Base-by-base conservation (phyloP, 2,329 filamentous ascomycete genomes). In the Pleomassaria siparia region DNA sequence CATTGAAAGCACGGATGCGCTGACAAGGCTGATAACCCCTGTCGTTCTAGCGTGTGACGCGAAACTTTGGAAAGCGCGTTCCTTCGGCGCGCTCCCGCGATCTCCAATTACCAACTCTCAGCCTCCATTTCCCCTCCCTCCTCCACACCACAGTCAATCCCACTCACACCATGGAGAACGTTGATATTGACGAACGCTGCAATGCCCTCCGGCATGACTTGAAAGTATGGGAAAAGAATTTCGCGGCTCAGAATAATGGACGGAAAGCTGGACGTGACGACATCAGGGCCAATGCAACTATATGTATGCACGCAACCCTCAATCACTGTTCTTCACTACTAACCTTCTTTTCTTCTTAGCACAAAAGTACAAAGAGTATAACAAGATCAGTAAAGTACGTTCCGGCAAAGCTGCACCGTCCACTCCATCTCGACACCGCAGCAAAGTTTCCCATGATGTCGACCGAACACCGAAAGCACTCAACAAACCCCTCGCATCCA, bases 161-260 rank as follows among this genome's bases (percentile, higher is more conserved):
- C 43, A 5, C 13, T 11, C 20, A 37, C 49, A 55, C 50, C 39
- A 70, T 69, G 64, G 61, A 57, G 49, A 56, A 54, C 46, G 49
- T 56, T 24, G 60, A 64, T 5, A 35, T 62, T 12, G 60, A 69
- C 40, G 51, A 69, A 84, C 94, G 61, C 94, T 99, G 73, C 90
- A 96, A 80, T 92, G 86, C 75, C 94, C 73, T 91, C n/a, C 81
- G 86, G n/a, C 72, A 76, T 29, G 83, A 88, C 53, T 73, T 92
- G 40, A 92, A 92, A 71, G 69, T 71, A 55, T 94, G 88, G 84
- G 89, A 94, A 66, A 82, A 76, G 54, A 74, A 80, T 6, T 92
- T 88, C 75, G 79, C 81, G 5, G 73, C 74, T 20, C 67, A 75
- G 13, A 80, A 91, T 62, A 74, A 73, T 25, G 87, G 88, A 42